These are phyloP conservation scores for Boletus insuetus DNA, from an alignment of 768 basidiomycete genomes.

Conservation along the genomic window DNA sequence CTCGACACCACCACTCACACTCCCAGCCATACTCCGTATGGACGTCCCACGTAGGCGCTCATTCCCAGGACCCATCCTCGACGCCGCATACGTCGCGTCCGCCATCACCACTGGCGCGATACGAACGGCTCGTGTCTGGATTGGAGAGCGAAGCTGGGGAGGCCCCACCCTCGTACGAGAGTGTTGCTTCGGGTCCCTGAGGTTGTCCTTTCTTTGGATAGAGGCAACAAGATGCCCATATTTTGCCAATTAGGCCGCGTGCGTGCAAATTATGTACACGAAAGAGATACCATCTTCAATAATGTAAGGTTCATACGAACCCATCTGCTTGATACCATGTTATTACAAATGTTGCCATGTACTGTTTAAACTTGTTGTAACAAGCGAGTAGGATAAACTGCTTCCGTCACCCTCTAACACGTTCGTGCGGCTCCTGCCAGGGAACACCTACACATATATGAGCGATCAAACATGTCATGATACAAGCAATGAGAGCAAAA, in stretches of 20 bases:
- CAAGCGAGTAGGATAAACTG: neutral
- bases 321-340: neutral
- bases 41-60: neutral
- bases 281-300: neutral
- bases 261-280: too few relatives aligned
- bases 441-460: constrained; percentile 49
- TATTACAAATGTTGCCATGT: neutral
- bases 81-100: constrained; percentile 14
- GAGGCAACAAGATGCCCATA: too few relatives aligned
- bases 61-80: neutral
- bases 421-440: constrained; percentile 80
- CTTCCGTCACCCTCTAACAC: constrained; percentile 42
- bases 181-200: constrained; percentile 7
- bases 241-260: too few relatives aligned
- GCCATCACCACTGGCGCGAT: constrained; percentile 41
- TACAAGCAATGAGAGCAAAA: too few relatives aligned
- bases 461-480: neutral
- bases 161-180: constrained; percentile 62
- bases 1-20: neutral
- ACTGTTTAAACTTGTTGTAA: neutral
- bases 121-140: constrained; percentile 85
- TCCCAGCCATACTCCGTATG: neutral
- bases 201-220: too few relatives aligned
- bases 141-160: constrained; percentile 82
- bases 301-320: neutral